Base-by-base conservation (phyloP, 768 basidiomycete species). In the Xerocomellus dryophilus region DNA sequence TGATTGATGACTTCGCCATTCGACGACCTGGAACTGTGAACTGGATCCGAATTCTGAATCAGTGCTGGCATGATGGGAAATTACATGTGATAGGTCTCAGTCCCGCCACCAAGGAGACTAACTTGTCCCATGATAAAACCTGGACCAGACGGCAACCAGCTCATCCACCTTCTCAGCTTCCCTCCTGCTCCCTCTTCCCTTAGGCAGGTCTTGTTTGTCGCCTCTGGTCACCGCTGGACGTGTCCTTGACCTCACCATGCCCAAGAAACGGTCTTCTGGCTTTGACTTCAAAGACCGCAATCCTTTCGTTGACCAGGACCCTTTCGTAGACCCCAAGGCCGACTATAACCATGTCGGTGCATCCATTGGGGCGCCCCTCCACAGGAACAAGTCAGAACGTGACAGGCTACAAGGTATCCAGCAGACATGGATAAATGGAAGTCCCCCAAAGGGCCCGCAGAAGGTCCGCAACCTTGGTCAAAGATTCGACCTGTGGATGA, bases 361-460 rank as follows among this genome's bases (percentile, higher is more conserved):
- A 52, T 52, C 54, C 32, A 59, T 63, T 25, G 70, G 66, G 29
- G 66, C 68, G 29, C 77, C 86, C 64, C 79, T 96, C 20, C 84
- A 85, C 67, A 82, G 93, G 61, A 96, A 96, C 74, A 91, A 86
- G 76, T 81, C 88, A 0, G 95, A 97, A 76, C 81, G 90, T 58
- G 73, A 76, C 58, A 78, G 94, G 47, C 74, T 96, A 18, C 95
- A 97, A 69, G 90, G 91, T 4, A 79, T 97, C 40, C 90, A 95
- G 71, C 79, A 86, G 49, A 71, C 78, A 3, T 74, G 78, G 58
- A 80, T 80, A 11, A 68, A 59, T 25, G 58, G 69, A 15, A 61
- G 45, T 40, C 51, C 59, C 34, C 64, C 63, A 6, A 64, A 59
- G 7, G 64, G 67, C 0, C 68, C 68, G 15, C 75, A 75, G 55